A percentile compares a stretch with the other conserved stretches of the same genome.
phyloP scores from a whole-genome alignment of 1,139 yeast genomes.

The Pichia sp. region DNA sequence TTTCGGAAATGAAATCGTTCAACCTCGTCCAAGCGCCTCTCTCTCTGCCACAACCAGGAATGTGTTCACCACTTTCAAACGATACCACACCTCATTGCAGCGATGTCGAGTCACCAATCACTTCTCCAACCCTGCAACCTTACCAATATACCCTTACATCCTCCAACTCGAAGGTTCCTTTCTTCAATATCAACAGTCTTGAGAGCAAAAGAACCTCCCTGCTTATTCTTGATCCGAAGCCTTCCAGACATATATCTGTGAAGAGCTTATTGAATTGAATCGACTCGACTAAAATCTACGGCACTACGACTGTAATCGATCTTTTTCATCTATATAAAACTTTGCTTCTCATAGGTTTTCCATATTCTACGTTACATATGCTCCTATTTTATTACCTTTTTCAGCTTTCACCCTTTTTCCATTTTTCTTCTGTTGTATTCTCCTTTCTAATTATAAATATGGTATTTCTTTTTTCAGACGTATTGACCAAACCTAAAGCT shows the following conservation, averaged over 20 bases:
- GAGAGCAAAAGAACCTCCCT: not conserved
- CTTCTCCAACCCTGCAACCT: conserved; percentile 23
- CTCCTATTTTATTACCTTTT: not conserved
- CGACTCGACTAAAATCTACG: too few relatives aligned
- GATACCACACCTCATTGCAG: conserved; percentile 17
- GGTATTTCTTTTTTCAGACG: too few relatives aligned
- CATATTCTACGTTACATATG: not conserved
- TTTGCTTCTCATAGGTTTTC: not conserved
- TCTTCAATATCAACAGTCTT: conserved; percentile 9
- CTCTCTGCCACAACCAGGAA: conserved; percentile 13
- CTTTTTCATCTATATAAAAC: not conserved
- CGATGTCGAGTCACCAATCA: conserved; percentile 23
- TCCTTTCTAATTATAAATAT: not conserved
- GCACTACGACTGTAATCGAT: not conserved
- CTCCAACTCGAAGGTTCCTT: conserved; percentile 7
- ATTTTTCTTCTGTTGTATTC: not conserved
- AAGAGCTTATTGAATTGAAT: conserved; percentile 20
- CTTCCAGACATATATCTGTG: conserved; percentile 18
- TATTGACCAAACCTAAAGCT: too few relatives aligned
- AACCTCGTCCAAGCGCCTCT: conserved; percentile 3
- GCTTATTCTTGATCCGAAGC: not conserved
- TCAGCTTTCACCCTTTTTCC: not conserved
- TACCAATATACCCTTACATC: conserved; percentile 6
- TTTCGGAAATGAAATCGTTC: conserved; percentile 11
- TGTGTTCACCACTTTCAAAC: conserved; percentile 18